A percentile compares a stretch with the other conserved stretches of the same genome.
These are phyloP conservation scores for Zopfochytrium polystomum DNA, from an alignment of 371 early-diverging fungal species.

Conservation along the genomic window DNA sequence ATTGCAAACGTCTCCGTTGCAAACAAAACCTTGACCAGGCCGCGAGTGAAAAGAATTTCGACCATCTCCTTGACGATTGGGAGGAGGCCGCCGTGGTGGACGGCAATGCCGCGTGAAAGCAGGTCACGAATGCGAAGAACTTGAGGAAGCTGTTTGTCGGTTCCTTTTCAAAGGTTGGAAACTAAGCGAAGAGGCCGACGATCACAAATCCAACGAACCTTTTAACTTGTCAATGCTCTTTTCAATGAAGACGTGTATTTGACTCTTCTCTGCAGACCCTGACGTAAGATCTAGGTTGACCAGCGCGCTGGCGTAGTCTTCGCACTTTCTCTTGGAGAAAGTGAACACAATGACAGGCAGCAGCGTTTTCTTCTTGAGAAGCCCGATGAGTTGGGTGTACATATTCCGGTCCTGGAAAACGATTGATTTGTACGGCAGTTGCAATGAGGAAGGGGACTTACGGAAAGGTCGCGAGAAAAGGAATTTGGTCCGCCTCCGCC, in stretches of 20 bases:
- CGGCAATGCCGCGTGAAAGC: constrained; percentile 90
- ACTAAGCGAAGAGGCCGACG: constrained; percentile 7
- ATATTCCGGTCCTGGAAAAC: constrained; percentile 65
- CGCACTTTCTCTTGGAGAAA: constrained; percentile 96
- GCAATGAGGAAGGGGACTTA: neutral
- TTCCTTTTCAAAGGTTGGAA: constrained; percentile 14
- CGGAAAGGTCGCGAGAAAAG: constrained; percentile 19
- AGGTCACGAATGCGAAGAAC: constrained; percentile 79
- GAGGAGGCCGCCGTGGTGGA: constrained; percentile 96
- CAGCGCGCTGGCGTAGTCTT: constrained; percentile 82
- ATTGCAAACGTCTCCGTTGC: constrained; percentile 97
- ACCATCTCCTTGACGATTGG: constrained; percentile 99
- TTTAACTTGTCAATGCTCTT: constrained; percentile 72
- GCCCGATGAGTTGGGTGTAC: constrained; percentile 75
- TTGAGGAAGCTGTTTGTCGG: constrained; percentile 89
- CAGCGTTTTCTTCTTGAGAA: constrained; percentile 69
- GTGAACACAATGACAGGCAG: constrained; percentile 96
- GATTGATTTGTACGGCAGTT: neutral
- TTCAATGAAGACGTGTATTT: constrained; percentile 85
- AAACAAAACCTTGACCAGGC: constrained; percentile 89
- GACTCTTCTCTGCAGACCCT: constrained; percentile 69
- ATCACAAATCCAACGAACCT: constrained; percentile 31
- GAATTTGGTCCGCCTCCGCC: constrained; percentile 16
- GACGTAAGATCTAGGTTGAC: constrained; percentile 77
- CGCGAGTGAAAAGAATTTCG: constrained; percentile 93